phyloP scores from a whole-genome alignment of 305 asterid species.

The Andrographis paniculata region DNA sequence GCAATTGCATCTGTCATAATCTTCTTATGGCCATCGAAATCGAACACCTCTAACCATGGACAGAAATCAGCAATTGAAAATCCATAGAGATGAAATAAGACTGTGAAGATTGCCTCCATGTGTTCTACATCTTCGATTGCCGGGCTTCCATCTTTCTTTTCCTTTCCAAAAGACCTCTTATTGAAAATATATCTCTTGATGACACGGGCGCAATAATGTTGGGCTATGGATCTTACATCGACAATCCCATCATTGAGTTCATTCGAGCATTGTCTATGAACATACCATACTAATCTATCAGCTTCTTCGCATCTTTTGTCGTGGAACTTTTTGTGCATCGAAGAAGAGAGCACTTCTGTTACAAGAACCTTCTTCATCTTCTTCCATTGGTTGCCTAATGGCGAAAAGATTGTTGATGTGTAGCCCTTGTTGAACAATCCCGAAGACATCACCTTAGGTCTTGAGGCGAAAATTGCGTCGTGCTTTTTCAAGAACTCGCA shows the following conservation, averaged over 20 bases:
- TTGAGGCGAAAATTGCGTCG: slow-evolving; percentile 4
- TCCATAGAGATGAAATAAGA: slow-evolving; percentile 1
- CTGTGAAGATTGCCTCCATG: slow-evolving; percentile 8
- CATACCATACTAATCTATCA: slow-evolving; percentile 7
- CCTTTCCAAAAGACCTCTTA: slow-evolving; percentile 13
- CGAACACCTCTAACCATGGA: slow-evolving; percentile 14
- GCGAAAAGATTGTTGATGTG: neutral
- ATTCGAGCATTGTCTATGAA: neutral
- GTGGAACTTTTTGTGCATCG: neutral
- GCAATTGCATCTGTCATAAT: slow-evolving; percentile 1
- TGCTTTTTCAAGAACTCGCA: slow-evolving; percentile 17
- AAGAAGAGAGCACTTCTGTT: slow-evolving; percentile 6
- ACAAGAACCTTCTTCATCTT: slow-evolving; percentile 13
- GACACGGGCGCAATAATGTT: slow-evolving; percentile 14
- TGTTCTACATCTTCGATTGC: slow-evolving; percentile 11
- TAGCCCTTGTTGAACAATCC: slow-evolving; percentile 4
- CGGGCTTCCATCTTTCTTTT: slow-evolving; percentile 8
- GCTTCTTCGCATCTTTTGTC: slow-evolving; percentile 7
- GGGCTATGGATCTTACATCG: slow-evolving; percentile 4
- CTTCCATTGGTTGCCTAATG: slow-evolving; percentile 7
- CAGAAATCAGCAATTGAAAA: slow-evolving; percentile 15
- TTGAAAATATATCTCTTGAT: slow-evolving; percentile 6
- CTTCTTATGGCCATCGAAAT: slow-evolving; percentile 12
- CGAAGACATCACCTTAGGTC: slow-evolving; percentile 7
- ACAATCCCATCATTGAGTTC: slow-evolving; percentile 6